Evolutionary conservation across 2,329 filamentous ascomycete species (phyloP).

Genomic region (Nothophaeocryptopus gaeumannii): DNA sequence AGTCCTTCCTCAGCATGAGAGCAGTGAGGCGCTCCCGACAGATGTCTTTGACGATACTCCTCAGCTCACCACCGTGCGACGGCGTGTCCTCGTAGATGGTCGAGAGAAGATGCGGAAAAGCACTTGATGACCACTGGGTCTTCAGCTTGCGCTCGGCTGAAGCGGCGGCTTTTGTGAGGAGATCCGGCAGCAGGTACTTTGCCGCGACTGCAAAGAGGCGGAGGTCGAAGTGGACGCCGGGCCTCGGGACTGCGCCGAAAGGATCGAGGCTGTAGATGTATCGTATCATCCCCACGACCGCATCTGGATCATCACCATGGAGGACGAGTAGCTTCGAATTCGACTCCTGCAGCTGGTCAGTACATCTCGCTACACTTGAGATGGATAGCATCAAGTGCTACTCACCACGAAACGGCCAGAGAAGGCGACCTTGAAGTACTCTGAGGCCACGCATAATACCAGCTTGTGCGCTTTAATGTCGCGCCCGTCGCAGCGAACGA

Average conservation of each 20-base stretch:
- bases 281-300: slow-evolving; percentile 7
- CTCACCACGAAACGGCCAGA: slow-evolving; percentile 1
- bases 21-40: neutral
- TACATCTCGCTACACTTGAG: too few relatives aligned
- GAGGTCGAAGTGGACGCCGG: neutral
- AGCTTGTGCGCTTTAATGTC: slow-evolving; percentile 9
- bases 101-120: neutral
- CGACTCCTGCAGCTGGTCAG: neutral
- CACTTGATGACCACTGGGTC: neutral
- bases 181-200: slow-evolving; percentile 8
- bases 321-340: neutral
- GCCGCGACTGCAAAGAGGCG: slow-evolving; percentile 4
- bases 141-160: neutral
- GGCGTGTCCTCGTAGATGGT: slow-evolving; percentile 5
- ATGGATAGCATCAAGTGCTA: too few relatives aligned
- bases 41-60: neutral
- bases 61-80: neutral
- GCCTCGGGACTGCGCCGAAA: neutral
- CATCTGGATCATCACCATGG: slow-evolving; percentile 8
- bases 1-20: slow-evolving; percentile 2
- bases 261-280: slow-evolving; percentile 10
- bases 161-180: neutral
- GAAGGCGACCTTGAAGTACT: slow-evolving; percentile 6
- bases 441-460: slow-evolving; percentile 4
- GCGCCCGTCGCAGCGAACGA: neutral